phyloP scores from a whole-genome alignment of 306 rosid genomes.

The Fagus crenata region DNA sequence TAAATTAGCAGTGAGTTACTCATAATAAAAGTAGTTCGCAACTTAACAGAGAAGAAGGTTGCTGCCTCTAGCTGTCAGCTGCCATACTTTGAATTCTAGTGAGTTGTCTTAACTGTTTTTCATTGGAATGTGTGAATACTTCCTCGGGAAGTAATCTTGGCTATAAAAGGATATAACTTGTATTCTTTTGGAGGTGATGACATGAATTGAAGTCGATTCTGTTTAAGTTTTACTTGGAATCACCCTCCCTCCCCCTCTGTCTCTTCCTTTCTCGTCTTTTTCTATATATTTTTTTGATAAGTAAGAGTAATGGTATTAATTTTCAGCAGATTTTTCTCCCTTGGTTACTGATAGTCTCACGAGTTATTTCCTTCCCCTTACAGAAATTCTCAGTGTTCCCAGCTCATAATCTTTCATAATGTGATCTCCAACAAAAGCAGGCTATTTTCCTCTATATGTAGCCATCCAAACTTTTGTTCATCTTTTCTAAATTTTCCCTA shows the following conservation, averaged over 20 bases:
- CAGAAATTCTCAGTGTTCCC: neutral
- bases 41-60: neutral
- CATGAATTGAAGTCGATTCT: neutral
- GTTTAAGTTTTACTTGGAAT: neutral
- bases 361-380: neutral
- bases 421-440: neutral
- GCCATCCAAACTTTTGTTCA: neutral
- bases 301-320: neutral
- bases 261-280: neutral
- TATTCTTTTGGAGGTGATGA: neutral
- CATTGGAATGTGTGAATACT: neutral
- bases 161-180: neutral
- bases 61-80: neutral
- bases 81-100: neutral
- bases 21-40: neutral
- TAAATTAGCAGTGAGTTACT: neutral
- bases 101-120: neutral
- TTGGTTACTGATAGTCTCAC: neutral
- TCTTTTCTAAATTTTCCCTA: neutral
- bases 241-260: neutral
- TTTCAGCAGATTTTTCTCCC: conserved; percentile 1
- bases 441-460: neutral
- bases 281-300: neutral
- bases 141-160: neutral
- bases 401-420: neutral